These are phyloP conservation scores for Pisolithus thermaeus DNA, from an alignment of 1,284 basidiomycete genomes.

Conservation along the genomic window DNA sequence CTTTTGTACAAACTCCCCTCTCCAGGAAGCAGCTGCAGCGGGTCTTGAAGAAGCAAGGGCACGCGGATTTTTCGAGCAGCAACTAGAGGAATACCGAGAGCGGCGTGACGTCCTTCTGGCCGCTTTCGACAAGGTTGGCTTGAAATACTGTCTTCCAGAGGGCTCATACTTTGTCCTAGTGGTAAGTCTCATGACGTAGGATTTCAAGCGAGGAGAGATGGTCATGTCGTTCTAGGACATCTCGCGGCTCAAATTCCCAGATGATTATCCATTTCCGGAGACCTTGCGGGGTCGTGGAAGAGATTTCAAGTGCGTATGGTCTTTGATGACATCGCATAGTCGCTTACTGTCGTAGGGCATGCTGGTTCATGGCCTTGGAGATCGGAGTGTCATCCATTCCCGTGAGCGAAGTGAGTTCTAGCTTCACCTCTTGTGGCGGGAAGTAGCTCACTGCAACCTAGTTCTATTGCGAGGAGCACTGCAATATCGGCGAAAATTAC, in stretches of 20 bases:
- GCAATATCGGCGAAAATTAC: conserved; percentile 79
- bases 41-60: conserved; percentile 76
- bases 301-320: conserved; percentile 70
- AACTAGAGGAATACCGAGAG: conserved; percentile 77
- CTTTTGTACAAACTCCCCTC: conserved; percentile 88
- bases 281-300: conserved; percentile 75
- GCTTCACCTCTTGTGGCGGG: not conserved
- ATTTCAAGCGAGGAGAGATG: not conserved
- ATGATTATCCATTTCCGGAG: conserved; percentile 77
- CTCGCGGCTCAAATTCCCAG: conserved; percentile 74
- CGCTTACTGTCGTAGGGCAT: conserved; percentile 46
- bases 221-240: conserved; percentile 57
- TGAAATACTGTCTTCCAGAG: conserved; percentile 85
- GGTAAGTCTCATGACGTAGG: conserved; percentile 36
- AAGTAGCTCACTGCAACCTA: conserved; percentile 26
- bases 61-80: conserved; percentile 76
- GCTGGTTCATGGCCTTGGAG: conserved; percentile 88
- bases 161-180: conserved; percentile 89
- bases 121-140: conserved; percentile 79
- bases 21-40: conserved; percentile 87
- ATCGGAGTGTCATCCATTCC: conserved; percentile 89
- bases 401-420: conserved; percentile 74
- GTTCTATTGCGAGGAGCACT: conserved; percentile 89
- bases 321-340: not conserved
- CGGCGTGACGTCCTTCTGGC: conserved; percentile 70